These are phyloP conservation scores for Diatrype stigma DNA, from an alignment of 2,329 filamentous ascomycete species.

Conservation along the genomic window DNA sequence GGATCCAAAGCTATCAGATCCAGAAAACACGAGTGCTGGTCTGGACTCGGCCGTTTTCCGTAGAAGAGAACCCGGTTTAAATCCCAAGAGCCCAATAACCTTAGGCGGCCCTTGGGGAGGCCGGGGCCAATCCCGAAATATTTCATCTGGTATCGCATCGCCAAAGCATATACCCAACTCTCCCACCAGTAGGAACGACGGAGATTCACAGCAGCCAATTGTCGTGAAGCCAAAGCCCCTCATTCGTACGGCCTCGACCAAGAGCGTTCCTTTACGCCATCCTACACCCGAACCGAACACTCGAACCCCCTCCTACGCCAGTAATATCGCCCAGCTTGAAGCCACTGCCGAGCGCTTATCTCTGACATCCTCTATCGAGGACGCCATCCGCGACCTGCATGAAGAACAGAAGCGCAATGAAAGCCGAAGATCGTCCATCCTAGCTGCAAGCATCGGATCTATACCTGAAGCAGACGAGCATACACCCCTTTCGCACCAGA, in stretches of 20 bases:
- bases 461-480: slow-evolving; percentile 26
- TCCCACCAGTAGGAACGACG: not conserved
- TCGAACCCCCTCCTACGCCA: slow-evolving; percentile 57
- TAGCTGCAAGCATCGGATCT: slow-evolving; percentile 43
- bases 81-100: slow-evolving; percentile 9
- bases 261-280: slow-evolving; percentile 46
- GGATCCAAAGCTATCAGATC: slow-evolving; percentile 6
- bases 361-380: slow-evolving; percentile 69
- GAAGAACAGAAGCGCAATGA: slow-evolving; percentile 67
- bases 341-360: slow-evolving; percentile 71
- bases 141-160: slow-evolving; percentile 7
- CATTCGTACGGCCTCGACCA: slow-evolving; percentile 43
- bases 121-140: slow-evolving; percentile 9
- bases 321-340: slow-evolving; percentile 71
- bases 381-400: slow-evolving; percentile 71
- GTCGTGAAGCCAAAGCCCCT: slow-evolving; percentile 37
- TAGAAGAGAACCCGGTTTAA: slow-evolving; percentile 13
- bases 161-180: slow-evolving; percentile 8
- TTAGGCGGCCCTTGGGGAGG: slow-evolving; percentile 3
- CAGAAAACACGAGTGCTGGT: slow-evolving; percentile 8
- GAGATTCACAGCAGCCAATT: slow-evolving; percentile 12
- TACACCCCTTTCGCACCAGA: slow-evolving; percentile 35
- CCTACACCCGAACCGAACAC: slow-evolving; percentile 59
- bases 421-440: slow-evolving; percentile 60
- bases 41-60: slow-evolving; percentile 1